Base-by-base conservation (phyloP, 352 stramenopile species). In the Globisporangium spinosum region DNA sequence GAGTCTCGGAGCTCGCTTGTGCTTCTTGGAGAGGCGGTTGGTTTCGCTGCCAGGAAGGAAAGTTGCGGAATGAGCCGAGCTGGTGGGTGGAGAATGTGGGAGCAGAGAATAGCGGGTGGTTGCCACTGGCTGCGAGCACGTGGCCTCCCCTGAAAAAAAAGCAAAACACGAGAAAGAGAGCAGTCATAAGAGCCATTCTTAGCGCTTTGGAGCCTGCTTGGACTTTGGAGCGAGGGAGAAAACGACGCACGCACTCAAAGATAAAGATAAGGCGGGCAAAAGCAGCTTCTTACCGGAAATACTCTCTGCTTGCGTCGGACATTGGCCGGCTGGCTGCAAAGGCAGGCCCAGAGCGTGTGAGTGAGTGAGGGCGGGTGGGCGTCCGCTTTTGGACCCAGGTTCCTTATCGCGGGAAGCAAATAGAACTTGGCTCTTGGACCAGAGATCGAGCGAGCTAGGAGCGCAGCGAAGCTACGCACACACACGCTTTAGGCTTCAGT, bases 11-110 rank as follows among this genome's bases (percentile, higher is more conserved):
- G 32, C 23, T 22, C 22, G 23, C 25, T 59, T 51, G 25, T 25
- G 54, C 58, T 54, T 32, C 34, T 63, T 58, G 53, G n/a, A n/a
- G 25, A 23, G 58, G 38, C 20, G 38, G 59, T 56, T 29, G 38
- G 59, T 64, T 64, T 64, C 59, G 59, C 58, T 64, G 40, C 59
- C 59, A 57, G n/a, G 35, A 38, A 43, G 59, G 59, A 20, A 64
- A 64, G 23, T 64, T 64, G 59, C 3, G 15, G 59, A 64, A 64
- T 64, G 59, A 64, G 23, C 23, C 27, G 29, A 53, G 23, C 22
- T 38, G 13, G 38, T 1, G 22, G 8, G 35, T 8, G 32, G 57
- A 15, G 43, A 20, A 51, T 51, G 43, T 51, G 43, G 17, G 17
- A 51, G 15, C 12, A 56, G 17, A 64, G 57, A 64, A 64, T 64